Evolutionary conservation across 1,284 basidiomycete genomes (phyloP), one percentile per base, ranked within the genome.

Genomic region (Cryptococcus amylolentus): DNA sequence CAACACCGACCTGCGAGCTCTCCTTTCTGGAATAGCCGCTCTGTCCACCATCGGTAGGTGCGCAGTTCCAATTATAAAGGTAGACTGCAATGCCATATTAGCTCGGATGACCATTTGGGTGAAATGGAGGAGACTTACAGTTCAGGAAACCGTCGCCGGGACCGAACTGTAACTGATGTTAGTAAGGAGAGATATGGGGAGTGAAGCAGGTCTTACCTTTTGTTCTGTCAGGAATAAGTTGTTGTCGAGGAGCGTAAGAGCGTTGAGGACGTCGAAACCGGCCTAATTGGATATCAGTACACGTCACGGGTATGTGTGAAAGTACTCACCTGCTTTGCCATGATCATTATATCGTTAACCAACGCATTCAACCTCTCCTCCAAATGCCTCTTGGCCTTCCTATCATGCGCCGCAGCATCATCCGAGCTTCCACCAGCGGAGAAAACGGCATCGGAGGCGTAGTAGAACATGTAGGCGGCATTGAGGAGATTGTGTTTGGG

Each of bases 181-280:
- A 62, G 56, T 47, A 41, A 49, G 18, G 23, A 27, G 42, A 18
- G 41, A 31, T 4, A 12, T 16, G 27, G 16, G 31, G 10, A 35
- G 31, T 1, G 31, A 35, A 10, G 10, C 31, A 35, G 13, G 38
- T 68, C 82, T 55, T 62, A 89, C 89, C 83, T 87, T 88, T 57
- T 92, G 82, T 56, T 95, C 89, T 37, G 84, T 78, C 53, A 98
- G 73, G 77, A 98, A 88, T 49, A 83, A 75, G 57, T 86, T 81
- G 75, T 97, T 98, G 76, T 98, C 96, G 87, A 98, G 91, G 57
- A 97, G 78, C 9, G 93, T 95, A 58, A 98, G 78, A 1, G 90
- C 91, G 76, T 99, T 98, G 77, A 98, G 86, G 9, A 98, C 96
- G 73, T 99, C 96, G 69, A 98, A 98, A 49, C 85, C 84, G 47